Evolutionary conservation across 495 filamentous ascomycete genomes (phyloP).

Genomic region (Penicillium ochrochloron): DNA sequence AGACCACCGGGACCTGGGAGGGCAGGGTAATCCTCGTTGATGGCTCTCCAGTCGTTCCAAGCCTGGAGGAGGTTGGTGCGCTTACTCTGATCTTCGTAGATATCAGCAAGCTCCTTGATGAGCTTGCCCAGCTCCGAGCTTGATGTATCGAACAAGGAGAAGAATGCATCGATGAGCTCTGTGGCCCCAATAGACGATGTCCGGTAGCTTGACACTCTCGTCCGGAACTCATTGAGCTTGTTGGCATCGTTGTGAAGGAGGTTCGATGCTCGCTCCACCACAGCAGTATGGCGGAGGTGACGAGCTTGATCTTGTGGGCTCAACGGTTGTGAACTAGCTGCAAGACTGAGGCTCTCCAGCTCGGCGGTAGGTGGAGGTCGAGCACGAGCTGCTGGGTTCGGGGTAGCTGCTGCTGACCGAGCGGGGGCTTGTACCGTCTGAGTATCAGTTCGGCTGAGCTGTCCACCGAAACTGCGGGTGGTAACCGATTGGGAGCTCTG

Average conservation of each 20-base stretch:
- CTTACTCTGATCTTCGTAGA: slow-evolving; percentile 84
- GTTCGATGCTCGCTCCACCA: slow-evolving; percentile 81
- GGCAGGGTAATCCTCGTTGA: slow-evolving; percentile 95
- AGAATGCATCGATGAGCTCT: slow-evolving; percentile 80
- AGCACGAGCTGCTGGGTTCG: slow-evolving; percentile 41
- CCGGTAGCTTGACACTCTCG: slow-evolving; percentile 74
- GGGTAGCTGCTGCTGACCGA: slow-evolving; percentile 44
- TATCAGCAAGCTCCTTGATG: slow-evolving; percentile 88
- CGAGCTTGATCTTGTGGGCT: slow-evolving; percentile 80
- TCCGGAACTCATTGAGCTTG: slow-evolving; percentile 78
- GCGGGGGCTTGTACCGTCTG: slow-evolving; percentile 49
- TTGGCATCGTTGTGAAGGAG: slow-evolving; percentile 73
- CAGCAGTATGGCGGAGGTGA: slow-evolving; percentile 69
- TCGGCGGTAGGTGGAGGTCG: slow-evolving; percentile 48
- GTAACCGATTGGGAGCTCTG: slow-evolving; percentile 81
- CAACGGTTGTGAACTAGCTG: slow-evolving; percentile 40
- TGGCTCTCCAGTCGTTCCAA: slow-evolving; percentile 93
- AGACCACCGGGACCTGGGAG: slow-evolving; percentile 74
- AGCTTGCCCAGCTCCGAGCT: slow-evolving; percentile 83
- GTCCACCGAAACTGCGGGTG: slow-evolving; percentile 79
- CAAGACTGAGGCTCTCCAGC: slow-evolving; percentile 43
- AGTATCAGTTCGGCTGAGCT: slow-evolving; percentile 64
- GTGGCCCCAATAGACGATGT: slow-evolving; percentile 66
- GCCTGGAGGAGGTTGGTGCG: slow-evolving; percentile 71
- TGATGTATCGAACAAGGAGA: slow-evolving; percentile 79